phyloP scores from a whole-genome alignment of 768 basidiomycete genomes.

The Cystobasidium tubakii region DNA sequence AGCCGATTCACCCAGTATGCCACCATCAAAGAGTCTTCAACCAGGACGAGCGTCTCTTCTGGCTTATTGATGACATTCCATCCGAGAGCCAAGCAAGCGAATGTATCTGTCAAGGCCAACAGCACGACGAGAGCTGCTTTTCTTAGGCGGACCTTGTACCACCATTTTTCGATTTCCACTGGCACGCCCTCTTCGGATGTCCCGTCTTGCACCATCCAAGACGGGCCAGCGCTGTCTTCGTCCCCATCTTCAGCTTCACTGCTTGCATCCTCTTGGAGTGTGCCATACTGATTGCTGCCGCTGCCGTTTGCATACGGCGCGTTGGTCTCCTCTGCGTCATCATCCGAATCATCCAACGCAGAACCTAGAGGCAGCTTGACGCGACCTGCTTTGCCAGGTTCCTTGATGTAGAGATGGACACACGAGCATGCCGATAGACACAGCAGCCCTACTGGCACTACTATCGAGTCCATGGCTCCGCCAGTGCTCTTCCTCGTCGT shows the following conservation, averaged over 20 bases:
- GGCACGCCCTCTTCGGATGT: slow-evolving; percentile 12
- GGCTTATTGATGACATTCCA: slow-evolving; percentile 18
- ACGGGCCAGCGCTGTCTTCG: neutral
- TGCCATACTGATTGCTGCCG: neutral
- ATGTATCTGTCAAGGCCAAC: slow-evolving; percentile 11
- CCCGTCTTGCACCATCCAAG: slow-evolving; percentile 2
- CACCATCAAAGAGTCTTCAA: slow-evolving; percentile 31
- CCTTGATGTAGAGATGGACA: neutral
- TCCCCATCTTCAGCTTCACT: neutral
- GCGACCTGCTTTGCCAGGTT: neutral
- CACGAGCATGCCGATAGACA: neutral
- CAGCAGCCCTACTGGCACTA: slow-evolving; percentile 19
- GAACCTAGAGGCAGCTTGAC: neutral
- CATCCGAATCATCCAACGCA: neutral
- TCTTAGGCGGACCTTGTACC: slow-evolving; percentile 11
- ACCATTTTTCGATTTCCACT: slow-evolving; percentile 27
- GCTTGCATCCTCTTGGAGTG: neutral
- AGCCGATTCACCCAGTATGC: slow-evolving; percentile 21
- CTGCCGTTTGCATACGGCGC: slow-evolving; percentile 2
- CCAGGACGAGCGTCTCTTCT: slow-evolving; percentile 8
- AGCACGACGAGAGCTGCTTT: slow-evolving; percentile 23
- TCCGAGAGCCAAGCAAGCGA: slow-evolving; percentile 15
- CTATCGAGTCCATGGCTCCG: slow-evolving; percentile 17
- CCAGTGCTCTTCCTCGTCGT: too few relatives aligned
- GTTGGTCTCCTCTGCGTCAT: neutral